Evolutionary conservation across 257 asterid species (phyloP), one percentile per base, ranked within the genome.

Genomic region (Leonotis leonurus): DNA sequence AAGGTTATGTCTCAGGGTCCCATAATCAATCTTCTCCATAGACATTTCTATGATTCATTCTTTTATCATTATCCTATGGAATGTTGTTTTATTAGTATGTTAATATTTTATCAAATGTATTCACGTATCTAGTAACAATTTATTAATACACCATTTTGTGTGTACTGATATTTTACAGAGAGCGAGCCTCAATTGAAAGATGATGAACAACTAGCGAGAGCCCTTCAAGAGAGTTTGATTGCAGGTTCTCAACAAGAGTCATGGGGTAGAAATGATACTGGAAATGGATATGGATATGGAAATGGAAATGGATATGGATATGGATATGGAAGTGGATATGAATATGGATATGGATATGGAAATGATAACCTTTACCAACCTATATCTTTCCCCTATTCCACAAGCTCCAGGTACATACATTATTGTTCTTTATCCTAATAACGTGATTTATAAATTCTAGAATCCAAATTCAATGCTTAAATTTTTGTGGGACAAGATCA

Each of bases 151-250:
- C 51, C 55, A 27, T 33, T 67, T 61, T 75, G 60, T 46, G 41
- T 60, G 29, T 64, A 36, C 39, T 65, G 26, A 60, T 69, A 54
- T 76, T 37, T 54, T 46, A 39, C 72, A 83, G 98, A 75, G 63
- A 64, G 62, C 53, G 88, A 77, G 24, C 75, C 86, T 30, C 85
- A 84, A 75, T 51, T 85, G 57, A 76, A 85, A 59, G 87, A 85
- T 60, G 94, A 88, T 53, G 96, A 88, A 76, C 78, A 73, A 70
- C 85, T 88, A 43, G 96, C 96, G 36, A 83, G 79, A 73, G 89
- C 88, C 65, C 76, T 84, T 62, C 96, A 83, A 53, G 95, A 82
- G 72, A 85, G 95, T 68, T 69, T 85, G 82, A 75, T 72, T 54
- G 52, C 49, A 3, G 91, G 79, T 69, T 78, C 90, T 69, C 80